These are phyloP conservation scores for Dalbergia cochinchinensis DNA, from an alignment of 306 rosid species.

Conservation along the genomic window DNA sequence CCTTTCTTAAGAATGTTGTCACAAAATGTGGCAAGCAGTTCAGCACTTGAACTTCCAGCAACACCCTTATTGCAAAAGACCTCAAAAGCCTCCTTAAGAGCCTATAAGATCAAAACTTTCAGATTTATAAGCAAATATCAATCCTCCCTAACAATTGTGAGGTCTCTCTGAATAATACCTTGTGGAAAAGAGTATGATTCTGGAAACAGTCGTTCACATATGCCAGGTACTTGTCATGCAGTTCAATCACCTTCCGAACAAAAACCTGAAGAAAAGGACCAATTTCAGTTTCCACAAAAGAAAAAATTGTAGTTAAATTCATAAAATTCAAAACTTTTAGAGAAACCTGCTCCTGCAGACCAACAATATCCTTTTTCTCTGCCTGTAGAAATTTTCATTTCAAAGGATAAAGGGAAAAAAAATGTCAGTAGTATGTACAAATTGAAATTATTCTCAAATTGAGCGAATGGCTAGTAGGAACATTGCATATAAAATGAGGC, in stretches of 20 bases:
- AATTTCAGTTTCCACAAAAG: slow-evolving; percentile 44
- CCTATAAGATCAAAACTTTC: slow-evolving; percentile 57
- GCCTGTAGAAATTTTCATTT: slow-evolving; percentile 65
- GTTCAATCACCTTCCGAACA: slow-evolving; percentile 85
- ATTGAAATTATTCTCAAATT: slow-evolving; percentile 29
- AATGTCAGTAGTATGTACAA: slow-evolving; percentile 46
- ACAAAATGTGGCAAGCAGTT: slow-evolving; percentile 90
- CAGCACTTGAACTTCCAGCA: slow-evolving; percentile 90
- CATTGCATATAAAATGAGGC: slow-evolving; percentile 7
- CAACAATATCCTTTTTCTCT: slow-evolving; percentile 79
- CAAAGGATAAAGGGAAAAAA: slow-evolving; percentile 24
- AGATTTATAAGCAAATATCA: slow-evolving; percentile 31
- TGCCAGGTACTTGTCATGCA: slow-evolving; percentile 88
- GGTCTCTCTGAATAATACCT: slow-evolving; percentile 61
- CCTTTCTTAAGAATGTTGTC: slow-evolving; percentile 98
- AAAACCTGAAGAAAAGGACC: slow-evolving; percentile 70
- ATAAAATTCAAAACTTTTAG: background rate
- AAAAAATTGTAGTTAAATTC: slow-evolving; percentile 10
- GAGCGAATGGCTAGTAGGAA: slow-evolving; percentile 2
- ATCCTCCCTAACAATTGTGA: slow-evolving; percentile 23
- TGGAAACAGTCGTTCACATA: slow-evolving; percentile 88
- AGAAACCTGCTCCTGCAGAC: slow-evolving; percentile 81
- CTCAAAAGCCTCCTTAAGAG: slow-evolving; percentile 95
- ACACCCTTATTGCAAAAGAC: slow-evolving; percentile 89
- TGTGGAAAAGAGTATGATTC: slow-evolving; percentile 92